Base-by-base conservation (phyloP, 2,329 filamentous ascomycete species). In the Botryotinia convoluta region DNA sequence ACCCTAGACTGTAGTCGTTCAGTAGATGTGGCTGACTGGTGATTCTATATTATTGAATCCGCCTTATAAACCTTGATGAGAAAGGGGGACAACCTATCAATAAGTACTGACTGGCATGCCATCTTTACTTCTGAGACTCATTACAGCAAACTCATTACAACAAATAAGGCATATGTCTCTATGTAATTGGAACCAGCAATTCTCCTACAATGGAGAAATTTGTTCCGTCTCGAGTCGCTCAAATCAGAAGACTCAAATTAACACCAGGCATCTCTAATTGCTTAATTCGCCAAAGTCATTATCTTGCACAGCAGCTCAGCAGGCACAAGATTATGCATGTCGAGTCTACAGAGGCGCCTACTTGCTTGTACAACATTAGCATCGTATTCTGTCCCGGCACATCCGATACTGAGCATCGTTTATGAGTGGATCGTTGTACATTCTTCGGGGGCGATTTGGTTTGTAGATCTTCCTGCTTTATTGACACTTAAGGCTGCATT, bases 291-390 rank as follows among this genome's bases (percentile, higher is more conserved):
- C 20, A 54, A 54, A 54, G 44, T 37, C 48, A n/a, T n/a, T 0
- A 37, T 48, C 63, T n/a, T 29, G 69, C 39, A 65, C 69, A 54
- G 60, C 69, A 71, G 45, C 64, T 67, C 64, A 67, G 64, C 45
- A 67, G n/a, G 35, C 39, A 68, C 64, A 54, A 57, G 45, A 68
- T 68, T 54, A 54, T 68, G 64, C 64, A 68, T 22, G 39, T 45
- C 39, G 37, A 32, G 16, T 7, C 39, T 32, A n/a, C 12, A 51
- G 48, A 51, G 48, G 48, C 26, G 29, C 61, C 39, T 44, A 18
- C 39, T 32, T 64, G n/a, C 61, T 45, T 45, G 61, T 44, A 44
- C 61, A 64, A 45, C 61, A 45, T 45, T 9, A 45, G 16, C 37
- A 67, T 42, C 64, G 45, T 42, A 68, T 42, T n/a, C 18, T 42